Evolutionary conservation across 108 stramenopile species (phyloP).

Genomic region (Cylindrotheca fusiformis): DNA sequence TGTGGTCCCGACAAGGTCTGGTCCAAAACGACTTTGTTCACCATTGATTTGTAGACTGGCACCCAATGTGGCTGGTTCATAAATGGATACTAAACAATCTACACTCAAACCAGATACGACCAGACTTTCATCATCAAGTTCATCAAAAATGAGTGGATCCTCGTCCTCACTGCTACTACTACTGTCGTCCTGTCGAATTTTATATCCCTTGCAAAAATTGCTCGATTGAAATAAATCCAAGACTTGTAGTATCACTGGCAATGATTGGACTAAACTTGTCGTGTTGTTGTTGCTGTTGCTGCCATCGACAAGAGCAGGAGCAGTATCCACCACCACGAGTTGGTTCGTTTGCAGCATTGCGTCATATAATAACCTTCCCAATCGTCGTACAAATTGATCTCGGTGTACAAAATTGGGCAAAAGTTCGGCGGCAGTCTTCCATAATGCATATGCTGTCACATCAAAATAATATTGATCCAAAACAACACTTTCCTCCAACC

Average conservation of each 20-base stretch:
- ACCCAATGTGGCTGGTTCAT: conserved; percentile 67
- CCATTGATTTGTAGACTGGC: conserved; percentile 78
- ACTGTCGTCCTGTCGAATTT: conserved; percentile 19
- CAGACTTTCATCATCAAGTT: conserved; percentile 71
- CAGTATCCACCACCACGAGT: background rate
- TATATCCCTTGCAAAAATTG: conserved; percentile 45
- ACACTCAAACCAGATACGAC: conserved; percentile 40
- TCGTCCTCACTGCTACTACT: conserved; percentile 31
- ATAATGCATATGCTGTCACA: conserved; percentile 73
- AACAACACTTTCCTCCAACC: conserved; percentile 45
- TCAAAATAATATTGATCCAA: conserved; percentile 89
- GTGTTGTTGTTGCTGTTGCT: background rate
- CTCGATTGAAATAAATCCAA: conserved; percentile 47
- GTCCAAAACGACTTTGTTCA: conserved; percentile 75
- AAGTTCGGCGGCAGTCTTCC: conserved; percentile 63
- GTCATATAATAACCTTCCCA: conserved; percentile 39
- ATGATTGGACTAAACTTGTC: background rate
- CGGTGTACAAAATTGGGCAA: conserved; percentile 56
- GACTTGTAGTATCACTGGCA: conserved; percentile 41
- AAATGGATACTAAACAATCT: conserved; percentile 68
- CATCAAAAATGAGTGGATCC: conserved; percentile 51
- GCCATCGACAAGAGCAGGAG: background rate
- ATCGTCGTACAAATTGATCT: conserved; percentile 55
- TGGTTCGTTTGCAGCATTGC: conserved; percentile 2
- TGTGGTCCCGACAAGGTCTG: conserved; percentile 76